Evolutionary conservation across 2,329 filamentous ascomycete species (phyloP), one percentile per base, ranked within the genome.

Genomic region (Beauveria sp.): DNA sequence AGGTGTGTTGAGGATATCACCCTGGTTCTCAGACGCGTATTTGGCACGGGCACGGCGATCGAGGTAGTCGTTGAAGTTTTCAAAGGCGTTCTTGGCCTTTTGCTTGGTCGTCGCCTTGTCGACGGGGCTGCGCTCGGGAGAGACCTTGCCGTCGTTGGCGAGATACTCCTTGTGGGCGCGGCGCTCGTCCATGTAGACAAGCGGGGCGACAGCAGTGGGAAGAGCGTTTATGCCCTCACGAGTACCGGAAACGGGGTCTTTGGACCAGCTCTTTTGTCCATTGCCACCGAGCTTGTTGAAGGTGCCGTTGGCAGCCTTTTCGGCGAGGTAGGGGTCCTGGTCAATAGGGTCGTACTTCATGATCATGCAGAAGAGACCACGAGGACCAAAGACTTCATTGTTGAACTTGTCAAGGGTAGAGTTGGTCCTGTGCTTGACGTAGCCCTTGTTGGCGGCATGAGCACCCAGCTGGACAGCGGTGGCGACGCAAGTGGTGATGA

Each of bases 311-410:
- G 16, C 45, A 4, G 52, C 62, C 40, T 55, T 24, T 16, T 57
- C 46, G 16, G 52, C 51, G 26, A 51, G 45, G 18, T 24, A 28
- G 14, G 62, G 58, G 40, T 60, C 58, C 49, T 53, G 57, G 38
- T 46, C 58, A 16, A 60, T 57, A 18, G 62, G 62, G 26, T 63
- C 62, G 57, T 63, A 63, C 47, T 63, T 63, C 62, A 63, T 63
- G 24, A 63, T 60, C 62, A 63, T 63, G 52, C 62, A 63, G 42
- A 42, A 63, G 28, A 63, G 62, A 47, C 62, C 62, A 28, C 58
- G 62, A 30, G 62, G 62, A 9, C 58, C 57, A 47, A 63, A 63
- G 20, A 63, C 45, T 14, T 63, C 62, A 5, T 61, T 57, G 53
- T 63, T 63, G 52, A 53, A 63, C 49, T 58, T 63, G 58, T 63